Percentiles rank a stretch among this genome's conserved stretches.
Conservation (phyloP, 768 basidiomycete species). For the Coprinopsis cinerea region DNA sequence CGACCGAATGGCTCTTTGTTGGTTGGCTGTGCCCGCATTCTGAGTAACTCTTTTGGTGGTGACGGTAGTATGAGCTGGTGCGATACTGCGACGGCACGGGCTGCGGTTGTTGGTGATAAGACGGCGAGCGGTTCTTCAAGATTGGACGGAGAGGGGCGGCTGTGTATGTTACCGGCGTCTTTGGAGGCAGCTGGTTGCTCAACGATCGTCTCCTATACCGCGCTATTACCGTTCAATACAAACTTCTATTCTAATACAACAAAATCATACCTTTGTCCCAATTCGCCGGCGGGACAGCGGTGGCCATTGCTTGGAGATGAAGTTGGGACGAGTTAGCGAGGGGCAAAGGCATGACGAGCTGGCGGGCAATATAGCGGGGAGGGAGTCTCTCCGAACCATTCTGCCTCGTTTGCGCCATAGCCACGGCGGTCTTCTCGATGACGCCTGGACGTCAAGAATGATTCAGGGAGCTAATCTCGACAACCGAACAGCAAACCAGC, state of each 20-base stretch:
- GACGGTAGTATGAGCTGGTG: too few species aligned
- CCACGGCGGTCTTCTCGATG: background rate
- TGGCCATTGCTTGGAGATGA: background rate
- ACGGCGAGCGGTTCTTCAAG: background rate
- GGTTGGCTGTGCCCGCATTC: background rate
- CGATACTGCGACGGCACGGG: too few species aligned
- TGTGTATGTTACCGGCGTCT: background rate
- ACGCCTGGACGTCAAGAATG: background rate
- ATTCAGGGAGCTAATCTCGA: background rate
- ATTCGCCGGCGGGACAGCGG: background rate
- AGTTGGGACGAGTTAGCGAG: background rate
- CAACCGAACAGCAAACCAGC: too few species aligned
- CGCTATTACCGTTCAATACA: background rate
- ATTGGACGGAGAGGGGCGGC: conserved; percentile 2
- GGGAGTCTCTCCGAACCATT: background rate
- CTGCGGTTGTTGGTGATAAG: background rate
- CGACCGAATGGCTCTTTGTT: background rate
- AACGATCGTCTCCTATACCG: background rate
- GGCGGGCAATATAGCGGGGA: background rate
- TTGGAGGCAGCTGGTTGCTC: background rate
- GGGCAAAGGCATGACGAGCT: background rate
- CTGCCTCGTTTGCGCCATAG: background rate
- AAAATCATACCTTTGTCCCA: background rate
- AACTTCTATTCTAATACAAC: background rate
- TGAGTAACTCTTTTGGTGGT: background rate